Evolutionary conservation across 768 basidiomycete genomes (phyloP).

Genomic region (Suillus placidus): DNA sequence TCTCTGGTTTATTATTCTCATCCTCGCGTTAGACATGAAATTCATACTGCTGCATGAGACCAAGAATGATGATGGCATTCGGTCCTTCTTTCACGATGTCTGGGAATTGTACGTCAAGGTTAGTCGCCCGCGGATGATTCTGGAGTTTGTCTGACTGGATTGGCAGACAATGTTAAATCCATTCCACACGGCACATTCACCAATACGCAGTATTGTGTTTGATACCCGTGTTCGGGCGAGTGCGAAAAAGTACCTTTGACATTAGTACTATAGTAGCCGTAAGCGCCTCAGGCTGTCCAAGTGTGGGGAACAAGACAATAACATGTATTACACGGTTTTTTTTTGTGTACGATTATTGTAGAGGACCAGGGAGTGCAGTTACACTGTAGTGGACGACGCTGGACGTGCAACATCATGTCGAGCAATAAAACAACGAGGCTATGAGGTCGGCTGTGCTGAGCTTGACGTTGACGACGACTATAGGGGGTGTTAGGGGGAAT

Average conservation of each 20-base stretch:
- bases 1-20: slow-evolving; percentile 21
- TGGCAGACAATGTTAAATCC: slow-evolving; percentile 85
- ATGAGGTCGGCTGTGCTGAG: background rate
- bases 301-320: slow-evolving; percentile 7
- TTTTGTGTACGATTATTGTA: background rate
- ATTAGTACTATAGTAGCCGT: no score
- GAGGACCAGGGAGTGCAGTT: background rate
- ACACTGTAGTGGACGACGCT: background rate
- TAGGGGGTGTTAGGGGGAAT: background rate
- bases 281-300: background rate
- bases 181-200: slow-evolving; percentile 91
- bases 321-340: background rate
- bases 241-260: slow-evolving; percentile 79
- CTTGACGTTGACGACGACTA: background rate
- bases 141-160: background rate
- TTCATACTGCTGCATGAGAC: slow-evolving; percentile 92
- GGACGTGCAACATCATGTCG: background rate
- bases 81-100: slow-evolving; percentile 88
- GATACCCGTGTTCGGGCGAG: slow-evolving; percentile 82
- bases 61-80: slow-evolving; percentile 97
- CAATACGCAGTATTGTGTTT: slow-evolving; percentile 79
- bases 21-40: slow-evolving; percentile 74
- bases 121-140: slow-evolving; percentile 16
- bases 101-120: slow-evolving; percentile 99
- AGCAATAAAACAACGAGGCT: background rate